Conservation (phyloP, 192 early-diverging fungal genomes). For the Pecoramyces ruminantium region DNA sequence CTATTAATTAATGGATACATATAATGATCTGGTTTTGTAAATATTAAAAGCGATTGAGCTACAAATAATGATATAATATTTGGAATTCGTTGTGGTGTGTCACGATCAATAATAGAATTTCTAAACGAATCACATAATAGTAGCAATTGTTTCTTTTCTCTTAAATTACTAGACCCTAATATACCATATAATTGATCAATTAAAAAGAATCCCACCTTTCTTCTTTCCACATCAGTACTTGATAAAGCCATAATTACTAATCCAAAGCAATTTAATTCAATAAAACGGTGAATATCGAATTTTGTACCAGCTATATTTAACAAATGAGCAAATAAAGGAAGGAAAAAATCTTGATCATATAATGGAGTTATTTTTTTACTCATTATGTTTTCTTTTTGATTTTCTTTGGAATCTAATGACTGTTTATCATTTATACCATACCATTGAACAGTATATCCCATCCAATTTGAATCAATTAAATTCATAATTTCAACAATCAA, state of each 20-base stretch:
- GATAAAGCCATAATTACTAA: conserved; percentile 46
- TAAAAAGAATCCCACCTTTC: conserved; percentile 45
- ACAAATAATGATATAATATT: conserved; percentile 46
- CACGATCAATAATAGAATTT: conserved; percentile 40
- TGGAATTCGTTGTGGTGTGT: conserved; percentile 37
- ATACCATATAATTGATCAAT: conserved; percentile 44
- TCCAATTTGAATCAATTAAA: conserved; percentile 39
- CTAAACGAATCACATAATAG: conserved; percentile 46
- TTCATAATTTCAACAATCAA: conserved; percentile 30
- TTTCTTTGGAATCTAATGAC: conserved; percentile 7
- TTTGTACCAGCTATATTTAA: conserved; percentile 19
- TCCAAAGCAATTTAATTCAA: conserved; percentile 55
- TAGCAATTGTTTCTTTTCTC: conserved; percentile 53
- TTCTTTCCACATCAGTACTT: conserved; percentile 23
- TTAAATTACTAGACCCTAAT: conserved; percentile 23
- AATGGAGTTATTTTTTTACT: conserved; percentile 9
- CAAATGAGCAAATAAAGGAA: conserved; percentile 45
- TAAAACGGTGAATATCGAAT: conserved; percentile 37
- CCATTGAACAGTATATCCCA: conserved; percentile 37
- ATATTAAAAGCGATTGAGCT: conserved; percentile 35
- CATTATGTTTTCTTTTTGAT: conserved; percentile 4
- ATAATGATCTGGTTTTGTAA: conserved; percentile 51
- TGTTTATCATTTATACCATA: conserved; percentile 20
- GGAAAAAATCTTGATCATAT: conserved; percentile 53
- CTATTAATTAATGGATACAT: conserved; percentile 59